Base-by-base conservation (phyloP, 345 rosid species). In the Dipteronia sinensis region DNA sequence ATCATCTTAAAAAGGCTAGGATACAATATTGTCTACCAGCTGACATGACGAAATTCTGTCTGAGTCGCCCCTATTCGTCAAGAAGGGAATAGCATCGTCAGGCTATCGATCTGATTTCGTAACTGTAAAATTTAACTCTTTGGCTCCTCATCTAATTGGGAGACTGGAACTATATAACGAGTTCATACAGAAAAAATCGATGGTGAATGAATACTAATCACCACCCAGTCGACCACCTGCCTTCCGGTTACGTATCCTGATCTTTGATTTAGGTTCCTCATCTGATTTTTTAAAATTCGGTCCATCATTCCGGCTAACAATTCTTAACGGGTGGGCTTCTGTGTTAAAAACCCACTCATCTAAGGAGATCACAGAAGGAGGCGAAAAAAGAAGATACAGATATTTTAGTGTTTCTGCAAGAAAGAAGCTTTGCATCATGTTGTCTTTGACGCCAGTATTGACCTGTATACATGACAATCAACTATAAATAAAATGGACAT, bases 311-410 rank as follows among this genome's bases (percentile, higher is more conserved):
- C 92, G 83, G 70, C 82, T 75, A 79, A 92, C 93, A 0, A 96
- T 96, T 82, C 83, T 89, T 31, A 94, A 75, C 42, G 98, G 98
- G 76, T 91, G 99, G 67, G 98, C 99, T 86, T 96, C 99, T 1
- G 99, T 96, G 87, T 96, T 96, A 80, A 96, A 96, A 58, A 94
- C 99, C 99, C 98, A 94, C 62, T 96, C 97, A n/a, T 96, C 98
- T 56, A 94, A 80, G 56, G 99, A 66, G 70, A 96, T 89, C 62
- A 92, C 93, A 0, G 97, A 79, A 31, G 98, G 58, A 25, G 98
- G 98, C 8, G 99, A 92, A 78, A 92, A 96, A 46, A 96, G 90
- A 64, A 96, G 99, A 74, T 96, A 94, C 0, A 94, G 85, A 82
- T 96, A 94, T 77, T 94, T 92, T 1, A 94, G 91, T 11, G 98